Evolutionary conservation across 2,329 filamentous ascomycete genomes (phyloP).

Genomic region (Incumbomyces delicatus): DNA sequence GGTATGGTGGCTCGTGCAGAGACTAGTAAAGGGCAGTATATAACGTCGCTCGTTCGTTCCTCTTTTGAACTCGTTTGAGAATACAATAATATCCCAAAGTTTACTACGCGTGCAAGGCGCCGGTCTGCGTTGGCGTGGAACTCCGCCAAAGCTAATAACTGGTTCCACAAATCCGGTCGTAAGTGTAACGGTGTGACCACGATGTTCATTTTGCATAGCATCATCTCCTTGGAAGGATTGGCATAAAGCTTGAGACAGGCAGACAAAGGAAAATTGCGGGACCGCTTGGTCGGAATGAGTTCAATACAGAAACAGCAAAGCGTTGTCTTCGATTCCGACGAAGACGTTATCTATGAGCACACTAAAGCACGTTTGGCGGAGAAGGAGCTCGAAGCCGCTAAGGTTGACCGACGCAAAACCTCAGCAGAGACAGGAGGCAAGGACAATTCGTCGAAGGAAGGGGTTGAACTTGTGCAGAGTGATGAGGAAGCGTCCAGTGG

Average conservation of each 20-base stretch:
- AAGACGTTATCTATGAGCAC: constrained; percentile 18
- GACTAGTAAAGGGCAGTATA: no score
- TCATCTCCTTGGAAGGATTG: no score
- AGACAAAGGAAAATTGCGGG: no score
- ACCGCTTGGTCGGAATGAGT: background rate
- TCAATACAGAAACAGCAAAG: constrained; percentile 1
- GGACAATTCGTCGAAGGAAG: constrained; percentile 6
- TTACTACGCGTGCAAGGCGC: background rate
- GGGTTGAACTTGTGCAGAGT: constrained; percentile 10
- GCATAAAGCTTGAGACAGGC: no score
- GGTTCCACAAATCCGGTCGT: background rate
- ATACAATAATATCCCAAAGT: background rate
- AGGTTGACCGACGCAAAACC: constrained; percentile 8
- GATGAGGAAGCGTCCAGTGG: constrained; percentile 16
- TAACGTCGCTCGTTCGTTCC: no score
- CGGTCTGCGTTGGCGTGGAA: constrained; percentile 2
- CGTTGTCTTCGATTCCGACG: constrained; percentile 15
- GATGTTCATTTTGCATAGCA: no score
- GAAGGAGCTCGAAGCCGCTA: constrained; percentile 13
- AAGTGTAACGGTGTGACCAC: no score
- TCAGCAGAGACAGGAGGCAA: constrained; percentile 8
- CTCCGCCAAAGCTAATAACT: background rate
- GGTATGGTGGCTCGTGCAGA: no score
- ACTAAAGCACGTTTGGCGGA: constrained; percentile 12
- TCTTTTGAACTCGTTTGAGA: background rate